These are phyloP conservation scores for Lactarius sp. DNA, from an alignment of 768 basidiomycete genomes.

Conservation along the genomic window DNA sequence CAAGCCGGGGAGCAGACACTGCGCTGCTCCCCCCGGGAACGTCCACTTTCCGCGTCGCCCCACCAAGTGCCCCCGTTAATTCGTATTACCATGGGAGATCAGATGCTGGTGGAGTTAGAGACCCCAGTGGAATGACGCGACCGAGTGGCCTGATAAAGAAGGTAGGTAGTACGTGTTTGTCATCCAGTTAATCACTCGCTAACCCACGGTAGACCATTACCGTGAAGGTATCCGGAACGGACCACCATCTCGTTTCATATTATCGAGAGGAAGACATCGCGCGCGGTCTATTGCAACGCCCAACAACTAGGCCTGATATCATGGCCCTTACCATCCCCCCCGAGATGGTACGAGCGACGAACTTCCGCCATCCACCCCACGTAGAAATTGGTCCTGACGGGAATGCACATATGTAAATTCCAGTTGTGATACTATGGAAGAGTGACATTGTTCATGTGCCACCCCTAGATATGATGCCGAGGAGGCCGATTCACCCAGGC, in stretches of 20 bases:
- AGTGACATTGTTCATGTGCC: constrained; percentile 15
- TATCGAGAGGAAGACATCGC: constrained; percentile 77
- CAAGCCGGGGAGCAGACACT: constrained; percentile 17
- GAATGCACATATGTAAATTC: constrained; percentile 55
- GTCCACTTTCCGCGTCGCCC: constrained; percentile 21
- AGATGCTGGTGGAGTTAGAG: constrained; percentile 26
- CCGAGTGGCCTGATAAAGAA: constrained; percentile 75
- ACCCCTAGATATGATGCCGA: constrained; percentile 25
- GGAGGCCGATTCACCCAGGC: constrained; percentile 24
- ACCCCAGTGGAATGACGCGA: constrained; percentile 14
- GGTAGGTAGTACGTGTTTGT: constrained; percentile 44
- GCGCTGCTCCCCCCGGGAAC: constrained; percentile 20
- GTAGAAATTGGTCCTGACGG: constrained; percentile 71
- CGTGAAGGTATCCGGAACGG: constrained; percentile 69
- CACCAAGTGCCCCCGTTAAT: constrained; percentile 15
- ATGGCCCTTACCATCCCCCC: constrained; percentile 68
- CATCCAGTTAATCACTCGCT: constrained; percentile 4
- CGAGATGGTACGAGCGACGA: constrained; percentile 71
- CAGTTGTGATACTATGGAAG: neutral
- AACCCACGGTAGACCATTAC: constrained; percentile 65
- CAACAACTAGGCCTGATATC: constrained; percentile 66
- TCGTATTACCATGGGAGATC: constrained; percentile 20
- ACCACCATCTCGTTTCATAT: constrained; percentile 81
- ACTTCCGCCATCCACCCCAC: constrained; percentile 80
- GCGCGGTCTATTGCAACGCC: constrained; percentile 61